phyloP scores from a whole-genome alignment of 768 basidiomycete species.

The Lactarius tabidus region DNA sequence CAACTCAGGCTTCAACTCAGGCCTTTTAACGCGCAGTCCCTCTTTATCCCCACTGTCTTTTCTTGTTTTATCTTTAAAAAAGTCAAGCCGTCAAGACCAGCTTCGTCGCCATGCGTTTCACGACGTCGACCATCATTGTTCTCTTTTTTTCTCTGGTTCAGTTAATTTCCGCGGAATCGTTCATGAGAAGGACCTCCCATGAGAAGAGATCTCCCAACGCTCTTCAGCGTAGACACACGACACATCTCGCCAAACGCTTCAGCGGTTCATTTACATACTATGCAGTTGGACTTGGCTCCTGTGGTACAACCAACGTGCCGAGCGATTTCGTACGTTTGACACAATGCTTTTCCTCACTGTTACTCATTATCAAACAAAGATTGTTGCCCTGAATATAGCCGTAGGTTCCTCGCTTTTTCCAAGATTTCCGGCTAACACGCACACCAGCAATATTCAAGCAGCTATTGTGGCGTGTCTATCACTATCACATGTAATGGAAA shows the following conservation, averaged over 20 bases:
- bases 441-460: conserved; percentile 29
- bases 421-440: not conserved
- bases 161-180: not conserved
- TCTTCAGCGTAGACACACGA: not conserved
- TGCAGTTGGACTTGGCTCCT: conserved; percentile 54
- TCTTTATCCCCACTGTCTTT: not conserved
- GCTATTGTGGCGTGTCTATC: conserved; percentile 34
- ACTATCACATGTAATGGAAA: conserved; percentile 37
- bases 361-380: conserved; percentile 33
- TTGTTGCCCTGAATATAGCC: conserved; percentile 47
- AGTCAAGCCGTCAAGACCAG: not conserved
- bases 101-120: not conserved
- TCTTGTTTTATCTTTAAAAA: not conserved
- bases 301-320: conserved; percentile 40
- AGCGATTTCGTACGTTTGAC: conserved; percentile 43
- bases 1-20: not conserved
- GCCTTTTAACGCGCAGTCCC: not conserved
- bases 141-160: not conserved
- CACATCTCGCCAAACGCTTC: conserved; percentile 35
- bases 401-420: not conserved
- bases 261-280: conserved; percentile 52
- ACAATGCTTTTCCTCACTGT: not conserved
- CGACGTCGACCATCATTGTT: not conserved
- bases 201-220: not conserved
- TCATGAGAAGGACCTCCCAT: not conserved